Conservation (phyloP, 2,329 filamentous ascomycete species). For the Cytospora piceicola region DNA sequence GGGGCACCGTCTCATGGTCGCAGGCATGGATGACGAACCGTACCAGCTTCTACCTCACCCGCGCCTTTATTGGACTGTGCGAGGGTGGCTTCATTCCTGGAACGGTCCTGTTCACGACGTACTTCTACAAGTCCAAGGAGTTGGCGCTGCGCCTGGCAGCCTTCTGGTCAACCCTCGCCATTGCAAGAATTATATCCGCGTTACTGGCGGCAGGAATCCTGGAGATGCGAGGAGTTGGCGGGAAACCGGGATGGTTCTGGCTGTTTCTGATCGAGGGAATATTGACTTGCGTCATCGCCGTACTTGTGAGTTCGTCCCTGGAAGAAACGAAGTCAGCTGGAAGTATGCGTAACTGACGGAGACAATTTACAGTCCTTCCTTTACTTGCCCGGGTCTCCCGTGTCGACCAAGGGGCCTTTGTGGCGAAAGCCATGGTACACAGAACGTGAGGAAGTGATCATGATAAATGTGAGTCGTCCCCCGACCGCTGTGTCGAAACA, state of each 20-base stretch:
- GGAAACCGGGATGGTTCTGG: slow-evolving; percentile 60
- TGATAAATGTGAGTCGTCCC: slow-evolving; percentile 56
- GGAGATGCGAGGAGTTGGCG: slow-evolving; percentile 53
- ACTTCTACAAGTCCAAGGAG: slow-evolving; percentile 73
- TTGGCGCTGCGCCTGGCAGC: slow-evolving; percentile 67
- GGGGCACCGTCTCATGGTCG: slow-evolving; percentile 51
- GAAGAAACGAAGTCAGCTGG: too few relatives aligned
- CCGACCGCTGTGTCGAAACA: background rate
- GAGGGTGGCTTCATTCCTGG: slow-evolving; percentile 64
- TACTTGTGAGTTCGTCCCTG: slow-evolving; percentile 39
- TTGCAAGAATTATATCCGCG: slow-evolving; percentile 52
- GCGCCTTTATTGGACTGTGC: slow-evolving; percentile 56
- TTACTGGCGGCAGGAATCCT: slow-evolving; percentile 51
- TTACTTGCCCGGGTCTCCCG: slow-evolving; percentile 67
- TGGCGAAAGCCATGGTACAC: slow-evolving; percentile 68
- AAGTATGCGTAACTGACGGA: slow-evolving; percentile 3
- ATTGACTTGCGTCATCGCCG: slow-evolving; percentile 56
- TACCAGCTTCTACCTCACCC: slow-evolving; percentile 53
- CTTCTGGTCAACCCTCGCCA: slow-evolving; percentile 64
- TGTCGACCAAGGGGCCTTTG: slow-evolving; percentile 64
- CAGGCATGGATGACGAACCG: slow-evolving; percentile 57
- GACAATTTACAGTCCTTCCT: slow-evolving; percentile 49
- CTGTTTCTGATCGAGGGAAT: slow-evolving; percentile 49
- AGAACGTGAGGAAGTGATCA: slow-evolving; percentile 69
- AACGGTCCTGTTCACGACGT: slow-evolving; percentile 68